phyloP scores from a whole-genome alignment of 2,329 filamentous ascomycete genomes.

The Arachnomyces sp. region DNA sequence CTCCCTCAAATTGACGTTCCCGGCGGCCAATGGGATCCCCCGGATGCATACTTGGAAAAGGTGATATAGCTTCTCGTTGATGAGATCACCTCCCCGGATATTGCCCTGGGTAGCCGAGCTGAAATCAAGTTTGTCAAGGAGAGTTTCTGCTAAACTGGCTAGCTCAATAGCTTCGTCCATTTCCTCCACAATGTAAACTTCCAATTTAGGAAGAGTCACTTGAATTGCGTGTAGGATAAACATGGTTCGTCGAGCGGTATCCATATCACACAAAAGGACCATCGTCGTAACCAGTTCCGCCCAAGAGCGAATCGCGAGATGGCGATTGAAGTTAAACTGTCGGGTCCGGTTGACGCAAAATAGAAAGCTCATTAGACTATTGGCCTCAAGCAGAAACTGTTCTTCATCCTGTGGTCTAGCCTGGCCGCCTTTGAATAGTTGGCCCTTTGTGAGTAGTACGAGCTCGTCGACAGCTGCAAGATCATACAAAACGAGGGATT shows the following conservation, averaged over 20 bases:
- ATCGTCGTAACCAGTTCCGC: conserved; percentile 76
- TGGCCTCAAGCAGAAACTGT: conserved; percentile 31
- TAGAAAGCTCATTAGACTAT: conserved; percentile 30
- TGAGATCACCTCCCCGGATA: conserved; percentile 54
- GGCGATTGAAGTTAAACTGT: conserved; percentile 39
- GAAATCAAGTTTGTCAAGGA: conserved; percentile 36
- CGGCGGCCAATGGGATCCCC: conserved; percentile 67
- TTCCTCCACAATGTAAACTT: conserved; percentile 64
- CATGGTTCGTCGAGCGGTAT: conserved; percentile 60
- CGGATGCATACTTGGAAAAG: conserved; percentile 81
- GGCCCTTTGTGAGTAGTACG: conserved; percentile 47
- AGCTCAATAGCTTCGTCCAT: conserved; percentile 66
- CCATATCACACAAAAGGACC: conserved; percentile 73
- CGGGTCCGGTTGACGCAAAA: conserved; percentile 34
- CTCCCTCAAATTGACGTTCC: conserved; percentile 65
- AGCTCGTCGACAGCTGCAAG: conserved; percentile 66
- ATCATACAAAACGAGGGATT: conserved; percentile 51
- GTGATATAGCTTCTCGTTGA: conserved; percentile 83
- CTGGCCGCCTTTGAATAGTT: conserved; percentile 32
- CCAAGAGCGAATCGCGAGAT: conserved; percentile 73
- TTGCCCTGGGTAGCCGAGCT: conserved; percentile 31
- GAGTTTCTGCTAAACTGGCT: conserved; percentile 67
- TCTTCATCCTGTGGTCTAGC: conserved; percentile 39
- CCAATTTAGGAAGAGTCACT: conserved; percentile 78
- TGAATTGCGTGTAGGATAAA: conserved; percentile 84